phyloP scores from a whole-genome alignment of 345 rosid species.

The Brassica carinata region DNA sequence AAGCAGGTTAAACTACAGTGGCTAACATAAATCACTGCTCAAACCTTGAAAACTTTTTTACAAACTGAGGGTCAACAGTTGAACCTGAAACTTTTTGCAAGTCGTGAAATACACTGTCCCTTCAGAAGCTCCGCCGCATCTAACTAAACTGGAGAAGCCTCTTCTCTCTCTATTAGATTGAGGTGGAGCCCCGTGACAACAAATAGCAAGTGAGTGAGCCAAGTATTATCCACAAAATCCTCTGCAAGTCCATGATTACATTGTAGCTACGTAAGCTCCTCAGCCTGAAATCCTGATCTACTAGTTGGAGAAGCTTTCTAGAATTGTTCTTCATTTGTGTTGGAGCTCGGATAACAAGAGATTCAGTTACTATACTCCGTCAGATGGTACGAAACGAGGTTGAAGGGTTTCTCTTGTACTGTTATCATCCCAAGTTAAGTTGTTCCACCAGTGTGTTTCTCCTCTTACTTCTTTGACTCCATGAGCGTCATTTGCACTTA shows the following conservation, averaged over 20 bases:
- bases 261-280: not conserved
- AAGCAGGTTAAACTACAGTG: not conserved
- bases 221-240: not conserved
- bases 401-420: constrained; percentile 30
- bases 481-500: constrained; percentile 16
- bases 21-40: not conserved
- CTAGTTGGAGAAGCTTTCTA: not conserved
- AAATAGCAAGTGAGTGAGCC: not conserved
- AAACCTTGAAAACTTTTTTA: not conserved
- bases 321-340: not conserved
- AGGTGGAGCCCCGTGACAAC: not conserved
- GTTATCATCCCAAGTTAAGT: constrained; percentile 29
- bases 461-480: constrained; percentile 40
- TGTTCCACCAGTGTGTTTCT: constrained; percentile 45
- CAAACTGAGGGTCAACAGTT: not conserved
- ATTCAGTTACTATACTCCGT: not conserved
- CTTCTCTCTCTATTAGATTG: not conserved
- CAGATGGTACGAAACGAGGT: constrained; percentile 15
- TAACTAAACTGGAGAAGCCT: not conserved
- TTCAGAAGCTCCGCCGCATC: not conserved
- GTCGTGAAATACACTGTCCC: no score
- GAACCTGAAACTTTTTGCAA: not conserved
- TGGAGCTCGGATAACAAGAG: not conserved
- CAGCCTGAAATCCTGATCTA: not conserved
- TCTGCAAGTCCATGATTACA: not conserved